Evolutionary conservation across 2,329 filamentous ascomycete species (phyloP).

Genomic region (Exophiala bonariae): DNA sequence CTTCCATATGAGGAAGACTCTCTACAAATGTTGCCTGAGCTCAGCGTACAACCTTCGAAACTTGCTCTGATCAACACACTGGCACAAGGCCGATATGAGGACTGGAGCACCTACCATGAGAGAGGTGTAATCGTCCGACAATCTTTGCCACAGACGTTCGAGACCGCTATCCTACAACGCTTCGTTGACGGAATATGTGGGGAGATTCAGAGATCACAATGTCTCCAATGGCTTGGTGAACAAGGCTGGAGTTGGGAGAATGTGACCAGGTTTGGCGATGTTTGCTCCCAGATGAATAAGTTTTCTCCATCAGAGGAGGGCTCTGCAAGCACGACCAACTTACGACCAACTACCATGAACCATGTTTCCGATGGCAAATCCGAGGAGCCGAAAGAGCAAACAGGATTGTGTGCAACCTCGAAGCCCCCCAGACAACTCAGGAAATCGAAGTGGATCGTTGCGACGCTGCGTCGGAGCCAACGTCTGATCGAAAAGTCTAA

Average conservation of each 20-base stretch:
- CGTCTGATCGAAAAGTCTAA: slow-evolving; percentile 8
- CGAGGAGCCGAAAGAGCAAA: too few species aligned
- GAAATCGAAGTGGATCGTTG: too few species aligned
- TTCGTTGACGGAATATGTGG: slow-evolving; percentile 20
- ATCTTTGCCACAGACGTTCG: slow-evolving; percentile 13
- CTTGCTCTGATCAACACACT: slow-evolving; percentile 18
- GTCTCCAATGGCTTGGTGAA: slow-evolving; percentile 21
- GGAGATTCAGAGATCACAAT: slow-evolving; percentile 15
- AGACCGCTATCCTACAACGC: slow-evolving; percentile 16
- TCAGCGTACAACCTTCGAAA: slow-evolving; percentile 7
- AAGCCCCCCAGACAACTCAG: too few species aligned
- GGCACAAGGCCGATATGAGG: slow-evolving; percentile 19
- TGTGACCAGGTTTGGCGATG: slow-evolving; percentile 10
- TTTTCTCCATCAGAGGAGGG: neutral
- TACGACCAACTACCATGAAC: neutral
- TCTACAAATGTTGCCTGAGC: slow-evolving; percentile 12
- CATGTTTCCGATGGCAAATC: too few species aligned
- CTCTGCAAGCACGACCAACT: too few species aligned
- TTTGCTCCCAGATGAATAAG: slow-evolving; percentile 14
- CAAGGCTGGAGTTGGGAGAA: slow-evolving; percentile 25
- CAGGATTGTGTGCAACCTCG: too few species aligned
- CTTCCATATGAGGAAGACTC: slow-evolving; percentile 2
- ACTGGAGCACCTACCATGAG: slow-evolving; percentile 19
- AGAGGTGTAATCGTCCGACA: slow-evolving; percentile 11
- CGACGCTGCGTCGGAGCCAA: slow-evolving; percentile 15